Base-by-base conservation (phyloP, 768 basidiomycete genomes). In the Suillus luteus region DNA sequence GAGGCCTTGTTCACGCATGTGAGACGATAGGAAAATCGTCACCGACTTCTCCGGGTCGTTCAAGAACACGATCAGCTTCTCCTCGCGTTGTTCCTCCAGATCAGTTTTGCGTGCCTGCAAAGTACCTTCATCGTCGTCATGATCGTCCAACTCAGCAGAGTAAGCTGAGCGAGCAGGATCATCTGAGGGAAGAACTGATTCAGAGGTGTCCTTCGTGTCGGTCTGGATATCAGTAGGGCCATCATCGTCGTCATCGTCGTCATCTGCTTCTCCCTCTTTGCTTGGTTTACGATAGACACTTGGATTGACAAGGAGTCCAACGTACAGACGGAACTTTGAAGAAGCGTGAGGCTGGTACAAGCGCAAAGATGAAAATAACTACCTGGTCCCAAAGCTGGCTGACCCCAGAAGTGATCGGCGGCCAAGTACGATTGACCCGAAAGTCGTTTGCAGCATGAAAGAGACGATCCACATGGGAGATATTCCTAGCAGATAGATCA, bases 21-120 rank as follows among this genome's bases (percentile, higher is more conserved):
- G 83, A 5, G 89, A 89, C 0, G 90, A 89, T 64, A 93, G 77
- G 74, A 92, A 93, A 22, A 91, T 79, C 62, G 79, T 85, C 60
- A 88, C 75, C 37, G 79, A 74, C 10, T 71, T 73, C 66, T 86
- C 89, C 0, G 92, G 89, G 62, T 90, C 80, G 44, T 81, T 75
- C 63, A 93, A 75, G 72, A 93, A 93, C 5, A 73, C 65, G 0
- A 78, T 69, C 60, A 86, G 75, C 33, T 78, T 77, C 24, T 82
- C 80, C 35, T 83, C 83, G 57, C 79, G 79, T 17, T 71, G 64
- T 3, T 76, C 76, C 41, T 76, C 75, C 49, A 78, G 75, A 24
- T 74, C 73, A 22, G 61, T 15, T 48, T 67, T 76, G 11, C 75
- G 76, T 40, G 79, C 68, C 37, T 83, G 77, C 11, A 72, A 67